Base-by-base conservation (phyloP, 2,329 filamentous ascomycete species). In the Aspergillus glaucus region DNA sequence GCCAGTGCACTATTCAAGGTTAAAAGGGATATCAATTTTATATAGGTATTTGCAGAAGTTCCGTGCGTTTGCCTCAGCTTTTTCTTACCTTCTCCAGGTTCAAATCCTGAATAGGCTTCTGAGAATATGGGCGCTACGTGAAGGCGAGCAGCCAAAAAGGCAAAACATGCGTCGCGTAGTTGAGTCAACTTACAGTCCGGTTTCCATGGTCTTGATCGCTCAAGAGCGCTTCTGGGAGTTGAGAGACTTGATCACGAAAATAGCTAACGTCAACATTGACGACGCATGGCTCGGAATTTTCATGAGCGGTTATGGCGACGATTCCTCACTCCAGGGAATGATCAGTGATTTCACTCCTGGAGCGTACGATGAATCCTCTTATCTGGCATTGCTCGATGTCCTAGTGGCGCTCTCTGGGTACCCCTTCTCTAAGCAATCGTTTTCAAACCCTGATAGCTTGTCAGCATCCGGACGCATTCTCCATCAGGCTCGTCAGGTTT, bases 161-260 rank as follows among this genome's bases (percentile, higher is more conserved):
- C 15, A 10, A 36, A 36, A 6, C n/a, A 14, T 15, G 15, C n/a
- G 6, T 36, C n/a, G 7, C 8, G 32, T 36, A 12, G 32, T n/a
- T 4, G 14, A 15, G 32, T 36, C 14, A n/a, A 15, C 7, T 36
- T 36, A 36, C 14, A 14, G 17, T 22, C 10, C 37, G 8, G 7
- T 50, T 7, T 43, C 46, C 36, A 30, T 40, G 15, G 24, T 32
- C n/a, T 43, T 50, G 5, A 21, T 50, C 3, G 14, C 32, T 28
- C 21, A 46, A 7, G 43, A 28, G 10, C 48, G 48, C 15, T 37
- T 50, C 36, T 50, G 48, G 48, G 48, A 43, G 43, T 6, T 50
- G 7, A 10, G 28, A 14, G 43, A 50, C 28, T 30, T 46, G 3
- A 9, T 50, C 2, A 3, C 24, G 6, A 44, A 37, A 17, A 50